Evolutionary conservation across 208 protist species (phyloP).

Genomic region (Wallacemonas sp.): DNA sequence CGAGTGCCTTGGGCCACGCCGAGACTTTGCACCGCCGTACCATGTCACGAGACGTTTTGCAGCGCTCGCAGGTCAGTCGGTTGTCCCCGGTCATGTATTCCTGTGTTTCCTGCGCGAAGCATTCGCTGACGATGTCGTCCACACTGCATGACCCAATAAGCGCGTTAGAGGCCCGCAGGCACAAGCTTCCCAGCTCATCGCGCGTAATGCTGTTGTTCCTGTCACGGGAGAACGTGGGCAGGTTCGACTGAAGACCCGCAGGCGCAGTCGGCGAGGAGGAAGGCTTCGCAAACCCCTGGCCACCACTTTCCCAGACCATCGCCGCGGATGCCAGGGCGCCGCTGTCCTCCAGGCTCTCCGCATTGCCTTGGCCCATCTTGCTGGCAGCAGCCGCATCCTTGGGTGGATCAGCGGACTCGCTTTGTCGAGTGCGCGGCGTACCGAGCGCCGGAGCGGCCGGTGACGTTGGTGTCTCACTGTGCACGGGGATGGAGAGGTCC

Average conservation of each 20-base stretch:
- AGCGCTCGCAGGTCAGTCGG: constrained; percentile 58
- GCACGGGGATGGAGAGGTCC: constrained; percentile 71
- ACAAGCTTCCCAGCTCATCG: constrained; percentile 5
- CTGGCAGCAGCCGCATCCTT: not conserved
- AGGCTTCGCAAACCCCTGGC: not conserved
- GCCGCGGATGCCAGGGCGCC: too few species aligned
- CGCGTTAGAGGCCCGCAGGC: not conserved
- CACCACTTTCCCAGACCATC: not conserved
- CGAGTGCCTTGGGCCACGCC: constrained; percentile 65
- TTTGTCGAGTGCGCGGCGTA: not conserved
- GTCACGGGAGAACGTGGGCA: not conserved
- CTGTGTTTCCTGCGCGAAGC: constrained; percentile 46
- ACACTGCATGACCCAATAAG: constrained; percentile 9
- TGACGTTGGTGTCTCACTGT: not conserved
- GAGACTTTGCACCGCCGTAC: constrained; percentile 37
- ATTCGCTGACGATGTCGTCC: constrained; percentile 42
- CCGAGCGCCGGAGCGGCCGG: not conserved
- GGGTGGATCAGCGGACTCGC: not conserved
- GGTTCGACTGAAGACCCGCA: not conserved
- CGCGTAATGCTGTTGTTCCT: constrained; percentile 3
- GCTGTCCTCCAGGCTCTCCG: too few species aligned
- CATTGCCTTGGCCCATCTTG: too few species aligned
- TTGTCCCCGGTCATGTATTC: constrained; percentile 58
- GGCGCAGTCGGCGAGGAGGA: not conserved
- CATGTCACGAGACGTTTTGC: constrained; percentile 56